phyloP scores from a whole-genome alignment of 75 land plant species.

The Isoetes taiwanensis region DNA sequence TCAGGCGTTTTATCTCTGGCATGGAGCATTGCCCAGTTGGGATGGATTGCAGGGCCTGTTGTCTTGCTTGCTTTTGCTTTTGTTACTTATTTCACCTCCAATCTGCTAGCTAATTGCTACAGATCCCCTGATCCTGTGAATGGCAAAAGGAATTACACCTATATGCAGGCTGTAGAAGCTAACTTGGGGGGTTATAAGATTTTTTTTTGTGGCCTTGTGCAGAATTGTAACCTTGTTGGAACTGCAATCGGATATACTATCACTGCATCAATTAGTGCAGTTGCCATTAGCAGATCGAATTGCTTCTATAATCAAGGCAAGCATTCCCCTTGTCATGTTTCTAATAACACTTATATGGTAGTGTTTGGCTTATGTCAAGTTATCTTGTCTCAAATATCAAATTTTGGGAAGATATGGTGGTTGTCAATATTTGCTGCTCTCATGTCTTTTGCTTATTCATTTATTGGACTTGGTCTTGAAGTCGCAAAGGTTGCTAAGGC shows the following conservation, averaged over 20 bases:
- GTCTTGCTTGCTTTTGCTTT: constrained; percentile 29
- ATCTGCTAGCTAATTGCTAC: constrained; percentile 41
- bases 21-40: constrained; percentile 47
- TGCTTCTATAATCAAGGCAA: constrained; percentile 22
- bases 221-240: constrained; percentile 28
- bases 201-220: constrained; percentile 28
- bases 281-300: constrained; percentile 14
- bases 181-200: constrained; percentile 27
- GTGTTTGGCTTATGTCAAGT: constrained; percentile 14
- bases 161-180: constrained; percentile 45
- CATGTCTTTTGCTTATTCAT: constrained; percentile 18
- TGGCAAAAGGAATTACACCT: constrained; percentile 42
- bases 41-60: constrained; percentile 42
- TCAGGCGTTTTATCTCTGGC: constrained; percentile 51
- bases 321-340: background rate
- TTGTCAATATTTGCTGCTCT: constrained; percentile 18
- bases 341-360: constrained; percentile 4
- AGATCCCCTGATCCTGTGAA: constrained; percentile 25
- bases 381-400: constrained; percentile 15
- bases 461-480: constrained; percentile 19
- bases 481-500: constrained; percentile 12
- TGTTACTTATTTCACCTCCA: constrained; percentile 35
- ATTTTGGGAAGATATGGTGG: constrained; percentile 13
- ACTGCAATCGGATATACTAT: constrained; percentile 43
- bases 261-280: constrained; percentile 40